These are phyloP conservation scores for Immersiporthe knoxdaviesiana DNA, from an alignment of 2,329 filamentous ascomycete species.

Conservation along the genomic window DNA sequence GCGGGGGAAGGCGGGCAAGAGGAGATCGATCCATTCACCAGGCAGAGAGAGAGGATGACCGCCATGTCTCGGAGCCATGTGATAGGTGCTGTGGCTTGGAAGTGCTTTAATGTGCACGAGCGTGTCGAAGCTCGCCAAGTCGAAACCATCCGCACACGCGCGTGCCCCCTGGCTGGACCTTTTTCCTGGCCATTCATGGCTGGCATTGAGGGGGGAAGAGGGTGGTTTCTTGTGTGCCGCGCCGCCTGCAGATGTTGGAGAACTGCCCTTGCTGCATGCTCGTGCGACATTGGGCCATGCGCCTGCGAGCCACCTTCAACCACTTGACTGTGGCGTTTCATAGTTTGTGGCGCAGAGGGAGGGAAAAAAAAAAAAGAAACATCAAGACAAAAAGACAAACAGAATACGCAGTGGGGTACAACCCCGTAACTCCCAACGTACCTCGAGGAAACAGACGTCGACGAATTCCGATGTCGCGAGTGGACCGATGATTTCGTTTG, in stretches of 20 bases:
- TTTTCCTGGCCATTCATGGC: not conserved
- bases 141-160: not conserved
- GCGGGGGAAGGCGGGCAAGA: too few species aligned
- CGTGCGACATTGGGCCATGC: slow-evolving; percentile 3
- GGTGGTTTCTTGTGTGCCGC: not conserved
- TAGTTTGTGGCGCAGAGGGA: not conserved
- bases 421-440: slow-evolving; percentile 15
- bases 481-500: slow-evolving; percentile 11
- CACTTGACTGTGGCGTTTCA: slow-evolving; percentile 10
- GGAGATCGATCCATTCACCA: not conserved
- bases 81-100: not conserved
- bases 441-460: slow-evolving; percentile 19
- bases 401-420: not conserved
- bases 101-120: not conserved
- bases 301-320: slow-evolving; percentile 7
- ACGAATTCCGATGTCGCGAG: slow-evolving; percentile 25
- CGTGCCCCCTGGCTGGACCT: slow-evolving; percentile 4
- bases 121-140: not conserved
- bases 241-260: slow-evolving; percentile 1
- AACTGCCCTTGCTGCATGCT: not conserved
- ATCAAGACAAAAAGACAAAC: slow-evolving; percentile 2
- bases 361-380: not conserved
- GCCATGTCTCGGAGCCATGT: not conserved
- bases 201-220: not conserved
- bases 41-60: not conserved